Percentiles rank a stretch among this genome's conserved stretches.
Evolutionary conservation across 2,329 filamentous ascomycete genomes (phyloP).

Genomic region (Arthroderma sp.): DNA sequence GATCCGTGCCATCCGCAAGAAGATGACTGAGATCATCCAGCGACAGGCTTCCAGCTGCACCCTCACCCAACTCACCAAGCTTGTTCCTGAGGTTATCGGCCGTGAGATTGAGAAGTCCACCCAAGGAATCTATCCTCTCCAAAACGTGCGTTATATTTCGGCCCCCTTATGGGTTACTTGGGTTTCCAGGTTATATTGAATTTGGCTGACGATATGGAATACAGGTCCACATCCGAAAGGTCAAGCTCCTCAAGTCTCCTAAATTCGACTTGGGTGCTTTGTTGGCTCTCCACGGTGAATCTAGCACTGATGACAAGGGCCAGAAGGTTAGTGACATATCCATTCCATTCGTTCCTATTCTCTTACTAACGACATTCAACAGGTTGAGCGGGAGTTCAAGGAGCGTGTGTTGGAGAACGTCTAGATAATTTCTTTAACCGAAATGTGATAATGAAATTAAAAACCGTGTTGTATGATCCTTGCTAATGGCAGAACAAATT

Average conservation of each 20-base stretch:
- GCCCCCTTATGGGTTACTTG: neutral
- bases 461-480: neutral
- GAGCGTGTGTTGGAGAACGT: constrained; percentile 89
- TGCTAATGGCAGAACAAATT: neutral
- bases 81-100: constrained; percentile 98
- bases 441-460: neutral
- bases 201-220: constrained; percentile 1
- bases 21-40: constrained; percentile 99
- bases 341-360: constrained; percentile 2
- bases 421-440: constrained; percentile 42
- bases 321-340: constrained; percentile 57
- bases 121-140: constrained; percentile 98
- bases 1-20: constrained; percentile 95
- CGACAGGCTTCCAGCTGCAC: constrained; percentile 91
- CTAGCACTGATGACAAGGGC: constrained; percentile 85
- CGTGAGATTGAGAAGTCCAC: constrained; percentile 99
- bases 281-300: constrained; percentile 95
- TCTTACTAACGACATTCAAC: constrained; percentile 1
- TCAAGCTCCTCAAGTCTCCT: constrained; percentile 96
- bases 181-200: neutral
- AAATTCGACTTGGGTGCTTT: constrained; percentile 98
- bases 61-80: constrained; percentile 90
- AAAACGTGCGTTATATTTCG: constrained; percentile 59
- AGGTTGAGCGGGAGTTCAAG: constrained; percentile 88
- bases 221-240: constrained; percentile 98